Evolutionary conservation across 257 asterid species (phyloP).

Genomic region (Solanum ossicruentum): DNA sequence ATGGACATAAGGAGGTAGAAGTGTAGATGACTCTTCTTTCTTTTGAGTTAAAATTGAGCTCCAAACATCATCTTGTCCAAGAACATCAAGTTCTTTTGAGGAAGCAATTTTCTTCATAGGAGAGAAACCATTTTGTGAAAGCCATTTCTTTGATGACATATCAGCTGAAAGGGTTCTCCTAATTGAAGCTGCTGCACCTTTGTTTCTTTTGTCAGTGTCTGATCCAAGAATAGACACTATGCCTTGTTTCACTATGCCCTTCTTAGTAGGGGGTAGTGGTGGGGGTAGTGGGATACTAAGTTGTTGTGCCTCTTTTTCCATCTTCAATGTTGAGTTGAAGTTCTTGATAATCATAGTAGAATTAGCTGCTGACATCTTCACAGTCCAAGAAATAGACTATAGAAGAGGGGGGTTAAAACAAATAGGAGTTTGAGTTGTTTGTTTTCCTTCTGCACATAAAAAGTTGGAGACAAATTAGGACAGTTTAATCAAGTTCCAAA

Average conservation of each 20-base stretch:
- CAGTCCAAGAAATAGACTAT: background rate
- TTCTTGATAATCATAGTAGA: slow-evolving; percentile 2
- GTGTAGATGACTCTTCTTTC: slow-evolving; percentile 11
- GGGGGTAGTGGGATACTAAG: background rate
- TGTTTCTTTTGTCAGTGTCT: background rate
- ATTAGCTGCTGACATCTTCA: background rate
- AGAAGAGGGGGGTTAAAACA: background rate
- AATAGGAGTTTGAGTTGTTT: background rate
- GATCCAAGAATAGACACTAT: slow-evolving; percentile 17
- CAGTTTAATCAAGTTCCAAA: background rate
- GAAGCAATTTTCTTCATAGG: slow-evolving; percentile 20
- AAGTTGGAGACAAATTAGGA: background rate
- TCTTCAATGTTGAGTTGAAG: background rate
- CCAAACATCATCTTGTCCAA: slow-evolving; percentile 4
- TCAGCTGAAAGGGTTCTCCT: slow-evolving; percentile 31
- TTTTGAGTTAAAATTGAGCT: slow-evolving; percentile 11
- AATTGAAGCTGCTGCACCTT: background rate
- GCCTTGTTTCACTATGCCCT: slow-evolving; percentile 33
- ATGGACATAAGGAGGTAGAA: slow-evolving; percentile 46
- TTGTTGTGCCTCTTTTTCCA: background rate
- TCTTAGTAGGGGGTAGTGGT: background rate
- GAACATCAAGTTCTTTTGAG: slow-evolving; percentile 3
- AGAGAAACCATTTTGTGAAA: slow-evolving; percentile 18
- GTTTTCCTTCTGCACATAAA: slow-evolving; percentile 4
- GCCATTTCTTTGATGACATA: slow-evolving; percentile 33